Percentiles rank a stretch among this genome's conserved stretches.
These are phyloP conservation scores for Lentinus polychrous DNA, from an alignment of 1,284 basidiomycete species.

Conservation along the genomic window DNA sequence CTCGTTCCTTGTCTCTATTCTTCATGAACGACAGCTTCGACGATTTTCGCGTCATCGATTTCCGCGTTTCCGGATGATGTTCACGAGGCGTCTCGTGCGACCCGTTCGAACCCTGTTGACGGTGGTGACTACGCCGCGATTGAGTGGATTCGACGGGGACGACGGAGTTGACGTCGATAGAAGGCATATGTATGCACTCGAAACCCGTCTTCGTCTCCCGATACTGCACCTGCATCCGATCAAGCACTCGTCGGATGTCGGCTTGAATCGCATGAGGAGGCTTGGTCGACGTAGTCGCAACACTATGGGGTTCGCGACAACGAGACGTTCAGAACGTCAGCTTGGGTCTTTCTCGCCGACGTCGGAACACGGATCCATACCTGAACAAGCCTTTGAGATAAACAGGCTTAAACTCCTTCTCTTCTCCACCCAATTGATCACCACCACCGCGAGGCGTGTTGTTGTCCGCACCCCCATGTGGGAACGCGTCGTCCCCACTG, in stretches of 20 bases:
- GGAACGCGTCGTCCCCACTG: slow-evolving; percentile 14
- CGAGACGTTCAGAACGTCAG: slow-evolving; percentile 1
- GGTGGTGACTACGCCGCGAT: slow-evolving; percentile 30
- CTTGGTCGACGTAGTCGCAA: slow-evolving; percentile 94
- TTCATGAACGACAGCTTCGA: slow-evolving; percentile 69
- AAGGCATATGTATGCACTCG: slow-evolving; percentile 93
- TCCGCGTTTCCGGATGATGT: slow-evolving; percentile 26
- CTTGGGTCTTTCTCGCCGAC: slow-evolving; percentile 1
- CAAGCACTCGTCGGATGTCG: slow-evolving; percentile 83
- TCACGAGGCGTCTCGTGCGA: slow-evolving; percentile 41
- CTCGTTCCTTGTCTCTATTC: slow-evolving; percentile 28
- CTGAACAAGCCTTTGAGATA: slow-evolving; percentile 89
- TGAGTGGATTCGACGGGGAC: slow-evolving; percentile 22
- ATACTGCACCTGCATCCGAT: slow-evolving; percentile 92
- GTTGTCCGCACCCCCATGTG: slow-evolving; percentile 21
- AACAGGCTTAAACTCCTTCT: slow-evolving; percentile 79
- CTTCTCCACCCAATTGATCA: slow-evolving; percentile 33
- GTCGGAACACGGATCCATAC: slow-evolving; percentile 30
- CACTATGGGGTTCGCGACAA: slow-evolving; percentile 37
- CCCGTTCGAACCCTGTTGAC: slow-evolving; percentile 41
- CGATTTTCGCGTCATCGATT: slow-evolving; percentile 62
- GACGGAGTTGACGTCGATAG: slow-evolving; percentile 81
- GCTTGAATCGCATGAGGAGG: slow-evolving; percentile 72
- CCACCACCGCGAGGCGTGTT: slow-evolving; percentile 10
- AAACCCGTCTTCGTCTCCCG: slow-evolving; percentile 88